Base-by-base conservation (phyloP, 108 stramenopile species). In the Nannochloropsis granulata region DNA sequence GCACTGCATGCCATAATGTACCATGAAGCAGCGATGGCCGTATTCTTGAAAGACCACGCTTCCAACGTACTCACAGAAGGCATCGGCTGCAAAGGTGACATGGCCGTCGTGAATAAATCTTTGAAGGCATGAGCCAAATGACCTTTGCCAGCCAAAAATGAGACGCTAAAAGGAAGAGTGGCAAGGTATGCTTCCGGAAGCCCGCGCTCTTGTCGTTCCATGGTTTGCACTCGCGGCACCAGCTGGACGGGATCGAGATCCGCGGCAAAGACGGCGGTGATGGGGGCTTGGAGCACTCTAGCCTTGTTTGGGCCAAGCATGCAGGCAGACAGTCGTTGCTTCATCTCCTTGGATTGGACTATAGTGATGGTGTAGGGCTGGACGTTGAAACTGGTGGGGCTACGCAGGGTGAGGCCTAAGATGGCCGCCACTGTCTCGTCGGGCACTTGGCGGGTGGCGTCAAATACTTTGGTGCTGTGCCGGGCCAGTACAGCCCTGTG, bases 1-100 rank as follows among this genome's bases (percentile, higher is more conserved):
- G 93, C 88, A 0, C 94, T 90, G 81, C 93, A 93, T 23, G 89
- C 93, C 23, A 94, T 84, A 86, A 95, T 90, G 88, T 93, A 94
- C 43, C 93, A 88, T 92, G 93, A 93, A 83, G 94, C 95, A 2
- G 91, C 92, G 25, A 95, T 86, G 90, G 93, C 91, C 16, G 93
- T 92, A 83, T 95, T 93, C 85, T 95, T 95, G 78, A 91, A 88
- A n/a, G 93, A 81, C 95, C 95, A 95, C 0, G 93, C 93, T 81
- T 94, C 92, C n/a, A 93, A 79, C 19, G 91, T 90, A 19, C 86
- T 84, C 43, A 94, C 82, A n/a, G 93, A 92, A 12, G 95, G 95
- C 13, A 95, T 81, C 26, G 56, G 56, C 90, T 44, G 83, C 88
- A 83, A 13, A 46, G 81, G 24, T 46, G 45, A 25, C 45, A 44